Evolutionary conservation across 2,329 filamentous ascomycete genomes (phyloP), one percentile per base, ranked within the genome.

Genomic region (Pyricularia pennisetigena): DNA sequence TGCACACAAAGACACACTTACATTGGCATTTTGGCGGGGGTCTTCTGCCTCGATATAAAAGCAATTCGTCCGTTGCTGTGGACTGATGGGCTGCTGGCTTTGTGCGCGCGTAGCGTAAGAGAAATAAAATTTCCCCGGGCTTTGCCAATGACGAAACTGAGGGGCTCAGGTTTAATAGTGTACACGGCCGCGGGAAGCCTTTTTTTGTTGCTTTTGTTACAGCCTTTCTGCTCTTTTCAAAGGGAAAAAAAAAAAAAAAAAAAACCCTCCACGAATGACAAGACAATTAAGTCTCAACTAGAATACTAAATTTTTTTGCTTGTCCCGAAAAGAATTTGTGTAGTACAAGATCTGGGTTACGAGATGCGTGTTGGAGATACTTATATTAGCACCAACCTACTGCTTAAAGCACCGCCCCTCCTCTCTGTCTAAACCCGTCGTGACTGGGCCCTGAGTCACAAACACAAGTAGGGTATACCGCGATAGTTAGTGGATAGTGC

Each of bases 21-120:
- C 75, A 76, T 76, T 24, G 75, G 74, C 75, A 76, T 76, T 64
- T 72, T 74, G 72, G 67, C 65, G 49, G 65, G 49, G 65, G 41
- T 32, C 3, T 14, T n/a, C n/a, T 12, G 24, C 10, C 16, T 66
- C 8, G 32, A 29, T 49, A 61, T 61, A 61, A 26, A 61, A 61
- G 57, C 57, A 61, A 61, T 61, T 54, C 62, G 16, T 29, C 10
- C 26, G 23, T n/a, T 20, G 23, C 28, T 64, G 14, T 64, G 20
- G 32, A 20, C 23, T 4, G 14, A 29, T 28, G 26, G 26, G 24
- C 16, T 20, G 35, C 41, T 66, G 10, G 35, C 23, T 54, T 41
- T 65, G 12, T 24, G 9, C 23, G 20, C 63, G 63, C n/a, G 63
- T 65, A 30, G 32, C 32, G 32, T 35, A 35, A 35, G 63, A 65